Evolutionary conservation across 495 filamentous ascomycete genomes (phyloP).

Genomic region (Hypoxylon lienhwacheense): DNA sequence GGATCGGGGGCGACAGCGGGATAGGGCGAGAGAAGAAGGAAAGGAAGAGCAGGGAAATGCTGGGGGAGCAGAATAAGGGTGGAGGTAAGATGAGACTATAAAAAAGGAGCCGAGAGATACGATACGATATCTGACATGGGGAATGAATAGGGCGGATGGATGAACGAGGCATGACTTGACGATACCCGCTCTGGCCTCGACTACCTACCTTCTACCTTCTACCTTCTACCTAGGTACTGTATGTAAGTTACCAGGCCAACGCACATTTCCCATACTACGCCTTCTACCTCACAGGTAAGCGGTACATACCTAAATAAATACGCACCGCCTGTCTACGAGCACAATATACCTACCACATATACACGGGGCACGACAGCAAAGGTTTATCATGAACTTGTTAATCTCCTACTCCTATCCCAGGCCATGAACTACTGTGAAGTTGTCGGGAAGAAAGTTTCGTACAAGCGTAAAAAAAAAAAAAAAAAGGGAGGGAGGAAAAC

Average conservation of each 20-base stretch:
- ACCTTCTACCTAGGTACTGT: too few species aligned
- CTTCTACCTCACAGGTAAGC: conserved; percentile 1
- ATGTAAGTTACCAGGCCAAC: too few species aligned
- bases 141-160: conserved; percentile 1
- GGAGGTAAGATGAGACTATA: background rate
- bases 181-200: conserved; percentile 40
- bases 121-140: background rate
- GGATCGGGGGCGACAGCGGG: conserved; percentile 8
- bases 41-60: background rate
- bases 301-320: conserved; percentile 5
- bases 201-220: too few species aligned
- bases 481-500: conserved; percentile 36
- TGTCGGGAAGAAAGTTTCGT: conserved; percentile 27
- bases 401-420: conserved; percentile 44
- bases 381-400: conserved; percentile 33
- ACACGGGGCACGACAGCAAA: background rate
- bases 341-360: conserved; percentile 12
- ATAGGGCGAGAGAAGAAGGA: background rate
- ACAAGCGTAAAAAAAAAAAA: conserved; percentile 37
- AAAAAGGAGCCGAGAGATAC: background rate
- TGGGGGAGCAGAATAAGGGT: background rate
- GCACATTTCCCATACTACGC: too few species aligned
- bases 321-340: conserved; percentile 3
- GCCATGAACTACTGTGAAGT: conserved; percentile 30
- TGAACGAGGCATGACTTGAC: conserved; percentile 22